phyloP scores from a whole-genome alignment of 2,329 filamentous ascomycete genomes.

The Diaporthe sp. region DNA sequence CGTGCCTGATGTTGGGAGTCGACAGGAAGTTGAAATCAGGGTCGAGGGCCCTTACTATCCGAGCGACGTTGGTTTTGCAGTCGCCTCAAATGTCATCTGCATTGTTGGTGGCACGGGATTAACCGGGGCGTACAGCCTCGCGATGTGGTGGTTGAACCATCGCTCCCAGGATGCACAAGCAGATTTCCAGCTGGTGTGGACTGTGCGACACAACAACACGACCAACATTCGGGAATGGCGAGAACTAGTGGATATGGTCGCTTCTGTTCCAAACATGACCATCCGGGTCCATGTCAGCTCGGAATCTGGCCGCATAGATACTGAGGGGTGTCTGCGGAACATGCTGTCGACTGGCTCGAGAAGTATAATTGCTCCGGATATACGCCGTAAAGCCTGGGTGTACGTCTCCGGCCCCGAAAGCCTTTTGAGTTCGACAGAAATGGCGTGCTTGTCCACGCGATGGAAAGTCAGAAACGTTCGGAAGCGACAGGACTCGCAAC shows the following conservation, averaged over 20 bases:
- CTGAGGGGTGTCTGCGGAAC: not conserved
- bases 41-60: slow-evolving; percentile 32
- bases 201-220: slow-evolving; percentile 5
- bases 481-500: not conserved
- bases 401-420: slow-evolving; percentile 32
- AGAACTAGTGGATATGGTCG: not conserved
- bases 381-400: slow-evolving; percentile 22
- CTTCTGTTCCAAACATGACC: slow-evolving; percentile 1
- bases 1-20: not conserved
- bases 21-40: slow-evolving; percentile 5
- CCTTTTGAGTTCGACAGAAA: slow-evolving; percentile 22
- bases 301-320: slow-evolving; percentile 29
- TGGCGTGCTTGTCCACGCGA: not conserved
- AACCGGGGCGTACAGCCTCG: slow-evolving; percentile 27
- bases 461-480: not conserved
- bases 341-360: not conserved
- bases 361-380: not conserved
- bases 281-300: slow-evolving; percentile 30
- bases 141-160: slow-evolving; percentile 24
- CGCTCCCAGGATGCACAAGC: slow-evolving; percentile 1
- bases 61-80: slow-evolving; percentile 1
- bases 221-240: slow-evolving; percentile 9
- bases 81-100: slow-evolving; percentile 20
- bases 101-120: slow-evolving; percentile 28
- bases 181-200: slow-evolving; percentile 24